Percentiles rank a stretch among this genome's conserved stretches.
Conservation (phyloP, 805 yeast genomes). For the Candida piceae region DNA sequence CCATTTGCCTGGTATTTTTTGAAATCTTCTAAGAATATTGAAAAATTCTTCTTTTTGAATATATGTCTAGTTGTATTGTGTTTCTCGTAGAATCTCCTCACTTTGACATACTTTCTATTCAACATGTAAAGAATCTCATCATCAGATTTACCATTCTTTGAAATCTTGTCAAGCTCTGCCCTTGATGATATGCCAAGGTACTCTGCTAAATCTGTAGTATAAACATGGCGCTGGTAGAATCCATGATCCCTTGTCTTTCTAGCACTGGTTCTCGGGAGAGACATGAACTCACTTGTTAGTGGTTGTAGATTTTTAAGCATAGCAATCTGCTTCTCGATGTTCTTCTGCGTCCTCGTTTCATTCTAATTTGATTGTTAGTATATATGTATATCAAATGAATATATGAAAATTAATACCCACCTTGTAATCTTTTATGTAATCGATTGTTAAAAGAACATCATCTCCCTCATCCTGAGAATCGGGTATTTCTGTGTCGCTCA, state of each 20-base stretch:
- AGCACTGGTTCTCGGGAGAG: constrained; percentile 6
- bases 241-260: constrained; percentile 19
- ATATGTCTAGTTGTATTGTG: constrained; percentile 24
- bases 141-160: constrained; percentile 19
- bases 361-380: no score
- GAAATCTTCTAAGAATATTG: constrained; percentile 26
- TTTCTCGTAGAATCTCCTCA: constrained; percentile 23
- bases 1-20: constrained; percentile 20
- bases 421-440: constrained; percentile 9
- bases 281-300: constrained; percentile 12
- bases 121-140: constrained; percentile 25
- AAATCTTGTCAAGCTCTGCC: constrained; percentile 20
- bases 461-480: constrained; percentile 19
- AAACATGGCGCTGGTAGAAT: constrained; percentile 31
- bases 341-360: constrained; percentile 1
- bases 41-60: constrained; percentile 27
- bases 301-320: constrained; percentile 15
- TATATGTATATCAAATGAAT: no score
- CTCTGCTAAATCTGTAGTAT: constrained; percentile 30
- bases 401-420: constrained; percentile 3
- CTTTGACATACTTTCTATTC: constrained; percentile 25
- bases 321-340: constrained; percentile 8
- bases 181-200: constrained; percentile 25
- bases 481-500: constrained; percentile 11
- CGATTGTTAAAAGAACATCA: constrained; percentile 11